Percentiles rank a stretch among this genome's conserved stretches.
These are phyloP conservation scores for Stipa capillata DNA, from an alignment of 176 grass and related monocot species.

Conservation along the genomic window DNA sequence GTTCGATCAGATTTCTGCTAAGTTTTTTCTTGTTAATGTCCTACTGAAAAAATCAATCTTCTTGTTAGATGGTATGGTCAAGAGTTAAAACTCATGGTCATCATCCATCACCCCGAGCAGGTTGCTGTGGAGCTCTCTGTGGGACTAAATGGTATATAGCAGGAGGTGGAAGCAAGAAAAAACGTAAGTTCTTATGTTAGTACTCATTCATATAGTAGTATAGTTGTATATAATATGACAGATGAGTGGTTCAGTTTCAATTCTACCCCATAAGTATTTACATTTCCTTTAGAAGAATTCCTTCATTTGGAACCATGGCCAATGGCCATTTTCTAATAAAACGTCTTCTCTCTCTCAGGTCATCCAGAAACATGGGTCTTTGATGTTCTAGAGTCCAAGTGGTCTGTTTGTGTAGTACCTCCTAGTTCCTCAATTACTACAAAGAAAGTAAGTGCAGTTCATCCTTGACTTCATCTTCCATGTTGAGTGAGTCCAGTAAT, in stretches of 20 bases:
- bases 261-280: neutral
- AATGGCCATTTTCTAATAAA: neutral
- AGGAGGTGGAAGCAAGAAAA: slow-evolving; percentile 98
- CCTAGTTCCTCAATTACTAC: slow-evolving; percentile 81
- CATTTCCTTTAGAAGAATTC: neutral
- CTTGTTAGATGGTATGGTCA: slow-evolving; percentile 92
- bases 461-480: too few species aligned
- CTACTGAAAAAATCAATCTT: slow-evolving; percentile 25
- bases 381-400: slow-evolving; percentile 77
- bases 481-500: too few species aligned
- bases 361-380: slow-evolving; percentile 80
- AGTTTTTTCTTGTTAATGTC: neutral
- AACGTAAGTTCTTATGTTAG: slow-evolving; percentile 40
- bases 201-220: neutral
- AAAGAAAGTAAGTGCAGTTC: slow-evolving; percentile 60
- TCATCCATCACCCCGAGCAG: slow-evolving; percentile 89
- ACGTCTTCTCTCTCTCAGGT: slow-evolving; percentile 41
- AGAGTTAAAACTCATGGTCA: slow-evolving; percentile 79
- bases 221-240: neutral
- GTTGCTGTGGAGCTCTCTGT: slow-evolving; percentile 89
- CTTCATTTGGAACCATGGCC: neutral
- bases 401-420: slow-evolving; percentile 73
- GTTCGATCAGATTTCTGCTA: slow-evolving; percentile 16
- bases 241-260: neutral
- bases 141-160: slow-evolving; percentile 98